Evolutionary conservation across 768 basidiomycete species (phyloP), one percentile per base, ranked within the genome.

Genomic region (Suillus decipiens): DNA sequence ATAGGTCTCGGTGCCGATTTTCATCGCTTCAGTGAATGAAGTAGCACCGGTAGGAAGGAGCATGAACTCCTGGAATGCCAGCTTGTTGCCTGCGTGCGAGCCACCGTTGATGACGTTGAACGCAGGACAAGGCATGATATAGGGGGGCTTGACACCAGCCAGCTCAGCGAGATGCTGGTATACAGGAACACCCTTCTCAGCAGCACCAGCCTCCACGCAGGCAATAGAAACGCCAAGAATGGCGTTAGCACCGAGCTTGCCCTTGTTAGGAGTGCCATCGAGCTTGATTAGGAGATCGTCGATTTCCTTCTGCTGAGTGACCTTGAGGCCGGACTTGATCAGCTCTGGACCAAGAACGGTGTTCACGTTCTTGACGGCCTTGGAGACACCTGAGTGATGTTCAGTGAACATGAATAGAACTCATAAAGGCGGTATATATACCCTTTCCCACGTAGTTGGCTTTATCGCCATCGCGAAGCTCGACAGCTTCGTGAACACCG

Each of bases 31-130:
- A 37, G 92, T 88, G 85, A 99, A 99, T 64, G 84, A 85, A 19
- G 83, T 70, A 59, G 97, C 97, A 59, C 96, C 96, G 65, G 95
- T 96, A 66, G 97, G 96, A 66, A 98, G 85, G 70, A 99, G 85
- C 97, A 99, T 99, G 85, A 99, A 99, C 80, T 99, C 97, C 80
- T 99, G 97, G 93, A 99, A 99, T 43, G 97, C 97, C 67, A 99
- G 92, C 80, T 96, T 96, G 86, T 99, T 99, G 58, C 97, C 97
- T 63, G 97, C 97, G 76, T 99, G 97, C 66, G 96, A 98, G 67
- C 97, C 97, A 78, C 97, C 97, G 80, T 99, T 99, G 84, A 99
- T 99, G 71, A 99, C 97, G 77, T 99, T 99, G 87, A 99, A 95
- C 63, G 93, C 88, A 55, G 97, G 97, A 75, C 80, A 81, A 65